Evolutionary conservation across 2,329 filamentous ascomycete genomes (phyloP), one percentile per base, ranked within the genome.

Genomic region (Whalleya microplaca): DNA sequence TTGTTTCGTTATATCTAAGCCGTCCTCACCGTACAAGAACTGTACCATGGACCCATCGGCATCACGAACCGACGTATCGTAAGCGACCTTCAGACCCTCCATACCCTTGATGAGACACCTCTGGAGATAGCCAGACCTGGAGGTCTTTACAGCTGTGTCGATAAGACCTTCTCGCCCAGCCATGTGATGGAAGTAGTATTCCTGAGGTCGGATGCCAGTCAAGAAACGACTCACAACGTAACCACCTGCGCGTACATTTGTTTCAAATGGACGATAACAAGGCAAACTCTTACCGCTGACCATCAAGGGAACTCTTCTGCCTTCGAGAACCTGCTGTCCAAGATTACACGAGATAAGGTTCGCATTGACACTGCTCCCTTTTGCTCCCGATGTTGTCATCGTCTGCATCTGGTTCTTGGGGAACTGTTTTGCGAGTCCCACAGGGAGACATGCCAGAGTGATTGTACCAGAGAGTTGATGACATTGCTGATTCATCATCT

Each of bases 111-210:
- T 96, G 61, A 99, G 83, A 82, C 95, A 99, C 71, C 96, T 84
- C 73, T 99, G 95, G 49, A 99, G 80, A 71, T 99, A 99, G 58
- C 95, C 96, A 23, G 95, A 98, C 70, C 95, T 89, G 9, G 94
- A 96, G 1, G 95, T 99, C 78, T 99, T 99, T 73, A 99, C 95
- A 62, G 95, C 95, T 19, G 95, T 99, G 83, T 99, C 95, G 71
- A 99, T 99, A 64, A 99, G 80, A 80, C 95, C 95, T 82, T 99
- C 96, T 77, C 95, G 87, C 67, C 96, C 96, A 70, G 94, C 95
- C 96, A 99, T 99, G 75, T 96, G 92, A 84, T 99, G 95, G 80
- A 99, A 99, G 74, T 94, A 99, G 74, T 97, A 99, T 73, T 99
- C 96, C 70, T 99, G 95, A 3, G 95, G 95, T 52, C 94, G 87